These are phyloP conservation scores for Debaryomyces prosopidis DNA, from an alignment of 805 yeast species.

Conservation along the genomic window DNA sequence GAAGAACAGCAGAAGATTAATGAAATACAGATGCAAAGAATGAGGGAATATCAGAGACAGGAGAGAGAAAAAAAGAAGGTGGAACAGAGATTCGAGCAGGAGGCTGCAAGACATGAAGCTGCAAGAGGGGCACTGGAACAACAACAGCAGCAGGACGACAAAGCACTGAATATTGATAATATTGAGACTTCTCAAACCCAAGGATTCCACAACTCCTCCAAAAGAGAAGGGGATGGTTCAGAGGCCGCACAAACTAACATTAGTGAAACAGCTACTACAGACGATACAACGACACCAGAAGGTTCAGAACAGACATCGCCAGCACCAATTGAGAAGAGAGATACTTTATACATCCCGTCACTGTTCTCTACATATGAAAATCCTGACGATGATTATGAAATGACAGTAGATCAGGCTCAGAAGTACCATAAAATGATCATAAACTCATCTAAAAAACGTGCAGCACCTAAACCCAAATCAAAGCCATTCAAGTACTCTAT, in stretches of 20 bases:
- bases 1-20: conserved; percentile 2
- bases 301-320: neutral
- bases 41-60: conserved; percentile 1
- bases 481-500: conserved; percentile 29
- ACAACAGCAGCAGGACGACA: too few relatives aligned
- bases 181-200: too few relatives aligned
- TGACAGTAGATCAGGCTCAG: conserved; percentile 39
- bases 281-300: neutral
- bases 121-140: too few relatives aligned
- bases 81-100: conserved; percentile 10
- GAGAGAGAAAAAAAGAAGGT: conserved; percentile 8
- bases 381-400: conserved; percentile 43
- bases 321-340: neutral
- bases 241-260: neutral
- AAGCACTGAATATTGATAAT: too few relatives aligned
- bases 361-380: conserved; percentile 28
- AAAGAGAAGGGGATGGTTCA: neutral
- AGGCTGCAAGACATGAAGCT: conserved; percentile 1
- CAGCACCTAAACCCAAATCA: conserved; percentile 1
- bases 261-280: conserved; percentile 7
- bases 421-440: conserved; percentile 35
- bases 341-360: conserved; percentile 1
- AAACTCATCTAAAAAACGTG: conserved; percentile 19
- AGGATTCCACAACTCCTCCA: too few relatives aligned
- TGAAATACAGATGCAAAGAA: neutral